Conservation (phyloP, 176 grass and related monocot genomes). For the Pharus latifolius region DNA sequence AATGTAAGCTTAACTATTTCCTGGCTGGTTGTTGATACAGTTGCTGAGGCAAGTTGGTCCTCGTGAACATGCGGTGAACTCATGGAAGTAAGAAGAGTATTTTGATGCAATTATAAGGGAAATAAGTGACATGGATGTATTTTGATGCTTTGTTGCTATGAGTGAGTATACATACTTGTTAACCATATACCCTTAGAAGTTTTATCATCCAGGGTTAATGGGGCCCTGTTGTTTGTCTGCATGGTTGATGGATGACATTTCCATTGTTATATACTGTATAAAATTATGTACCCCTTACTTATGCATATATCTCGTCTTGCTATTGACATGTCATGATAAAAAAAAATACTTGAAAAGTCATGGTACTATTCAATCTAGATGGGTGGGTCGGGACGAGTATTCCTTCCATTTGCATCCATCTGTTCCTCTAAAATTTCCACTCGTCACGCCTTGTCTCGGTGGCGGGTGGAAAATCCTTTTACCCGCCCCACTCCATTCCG, state of each 20-base stretch:
- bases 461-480: too few relatives aligned
- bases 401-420: too few relatives aligned
- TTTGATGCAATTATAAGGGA: not conserved
- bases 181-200: not conserved
- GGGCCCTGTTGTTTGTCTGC: not conserved
- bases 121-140: too few relatives aligned
- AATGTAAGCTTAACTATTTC: not conserved
- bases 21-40: conserved; percentile 9
- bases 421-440: too few relatives aligned
- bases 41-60: conserved; percentile 50
- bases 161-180: too few relatives aligned
- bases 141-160: too few relatives aligned
- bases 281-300: not conserved
- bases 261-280: not conserved
- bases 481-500: too few relatives aligned
- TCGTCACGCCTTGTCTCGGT: too few relatives aligned
- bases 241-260: conserved; percentile 1
- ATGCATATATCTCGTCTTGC: not conserved
- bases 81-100: conserved; percentile 26
- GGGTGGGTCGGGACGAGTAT: too few relatives aligned
- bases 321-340: not conserved
- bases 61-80: conserved; percentile 17
- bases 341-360: not conserved
- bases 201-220: not conserved
- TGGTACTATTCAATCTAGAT: not conserved